Conservation (phyloP, 1,284 basidiomycete species). For the Papiliotrema laurentii region DNA sequence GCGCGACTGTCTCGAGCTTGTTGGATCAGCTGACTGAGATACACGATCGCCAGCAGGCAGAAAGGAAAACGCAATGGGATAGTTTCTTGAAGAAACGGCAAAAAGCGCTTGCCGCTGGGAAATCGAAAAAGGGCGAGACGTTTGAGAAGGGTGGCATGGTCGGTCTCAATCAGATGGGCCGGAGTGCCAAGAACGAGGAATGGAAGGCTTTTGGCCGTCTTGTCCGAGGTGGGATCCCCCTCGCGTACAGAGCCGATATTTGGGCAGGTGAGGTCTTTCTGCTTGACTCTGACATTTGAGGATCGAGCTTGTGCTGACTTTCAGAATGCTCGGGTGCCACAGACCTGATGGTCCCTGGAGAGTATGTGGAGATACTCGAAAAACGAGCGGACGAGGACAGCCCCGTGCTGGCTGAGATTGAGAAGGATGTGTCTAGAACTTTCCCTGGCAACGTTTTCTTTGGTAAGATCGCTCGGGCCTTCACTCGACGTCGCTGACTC, state of each 20-base stretch:
- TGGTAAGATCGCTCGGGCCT: constrained; percentile 50
- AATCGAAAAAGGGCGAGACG: constrained; percentile 53
- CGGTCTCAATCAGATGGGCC: constrained; percentile 80
- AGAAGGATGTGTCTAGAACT: constrained; percentile 84
- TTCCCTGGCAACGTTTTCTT: constrained; percentile 98
- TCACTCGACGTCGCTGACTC: not conserved
- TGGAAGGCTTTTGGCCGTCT: constrained; percentile 73
- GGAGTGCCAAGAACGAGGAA: constrained; percentile 67
- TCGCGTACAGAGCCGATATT: constrained; percentile 79
- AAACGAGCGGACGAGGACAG: constrained; percentile 56
- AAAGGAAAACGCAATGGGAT: constrained; percentile 80
- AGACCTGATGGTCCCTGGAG: constrained; percentile 86
- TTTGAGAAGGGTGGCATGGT: constrained; percentile 71
- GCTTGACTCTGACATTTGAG: constrained; percentile 49
- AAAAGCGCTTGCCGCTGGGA: constrained; percentile 13
- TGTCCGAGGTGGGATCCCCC: constrained; percentile 77
- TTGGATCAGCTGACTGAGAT: constrained; percentile 77
- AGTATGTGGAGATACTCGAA: constrained; percentile 77
- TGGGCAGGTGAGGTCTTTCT: constrained; percentile 32
- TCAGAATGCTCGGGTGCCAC: constrained; percentile 88
- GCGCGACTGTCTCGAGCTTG: constrained; percentile 68
- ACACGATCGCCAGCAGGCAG: constrained; percentile 74
- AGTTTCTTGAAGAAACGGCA: constrained; percentile 62
- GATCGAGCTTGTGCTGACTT: constrained; percentile 32
- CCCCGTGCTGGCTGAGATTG: constrained; percentile 72